A percentile compares a stretch with the other conserved stretches of the same genome.
phyloP scores from a whole-genome alignment of 2,329 filamentous ascomycete genomes.

The Aspergillus ruber region DNA sequence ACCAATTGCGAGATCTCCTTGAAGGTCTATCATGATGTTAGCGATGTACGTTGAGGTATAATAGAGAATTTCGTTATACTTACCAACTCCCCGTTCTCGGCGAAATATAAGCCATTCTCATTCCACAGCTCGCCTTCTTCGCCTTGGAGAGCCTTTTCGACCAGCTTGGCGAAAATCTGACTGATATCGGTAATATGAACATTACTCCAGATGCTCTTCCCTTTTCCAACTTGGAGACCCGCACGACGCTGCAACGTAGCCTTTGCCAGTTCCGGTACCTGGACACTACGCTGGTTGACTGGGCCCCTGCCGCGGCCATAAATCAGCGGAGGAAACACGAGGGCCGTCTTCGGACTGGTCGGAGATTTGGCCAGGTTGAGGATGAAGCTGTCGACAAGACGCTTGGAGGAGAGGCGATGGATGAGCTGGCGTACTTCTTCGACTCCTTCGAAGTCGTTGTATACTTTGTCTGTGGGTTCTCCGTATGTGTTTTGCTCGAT shows the following conservation, averaged over 20 bases:
- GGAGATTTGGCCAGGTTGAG: conserved; percentile 35
- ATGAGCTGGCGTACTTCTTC: conserved; percentile 24
- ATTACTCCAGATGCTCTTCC: conserved; percentile 53
- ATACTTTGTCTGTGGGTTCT: conserved; percentile 22
- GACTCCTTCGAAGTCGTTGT: conserved; percentile 30
- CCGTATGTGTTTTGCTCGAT: conserved; percentile 26
- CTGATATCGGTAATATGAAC: conserved; percentile 56
- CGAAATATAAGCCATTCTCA: conserved; percentile 32
- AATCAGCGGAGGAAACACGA: conserved; percentile 60
- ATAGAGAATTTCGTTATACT: neutral
- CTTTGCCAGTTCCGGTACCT: conserved; percentile 42
- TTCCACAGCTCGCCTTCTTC: conserved; percentile 27
- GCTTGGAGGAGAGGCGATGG: conserved; percentile 45
- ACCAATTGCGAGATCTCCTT: conserved; percentile 16
- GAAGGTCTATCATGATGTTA: conserved; percentile 14
- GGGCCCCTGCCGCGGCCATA: conserved; percentile 49
- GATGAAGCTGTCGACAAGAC: conserved; percentile 63
- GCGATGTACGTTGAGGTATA: neutral
- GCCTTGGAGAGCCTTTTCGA: conserved; percentile 38
- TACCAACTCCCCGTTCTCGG: conserved; percentile 16
- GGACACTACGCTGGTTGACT: conserved; percentile 46
- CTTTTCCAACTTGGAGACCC: conserved; percentile 50
- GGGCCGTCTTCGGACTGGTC: conserved; percentile 46
- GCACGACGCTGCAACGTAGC: conserved; percentile 42
- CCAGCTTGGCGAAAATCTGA: conserved; percentile 46